Conservation (phyloP, 768 basidiomycete species). For the Leccinum aurantiacum region DNA sequence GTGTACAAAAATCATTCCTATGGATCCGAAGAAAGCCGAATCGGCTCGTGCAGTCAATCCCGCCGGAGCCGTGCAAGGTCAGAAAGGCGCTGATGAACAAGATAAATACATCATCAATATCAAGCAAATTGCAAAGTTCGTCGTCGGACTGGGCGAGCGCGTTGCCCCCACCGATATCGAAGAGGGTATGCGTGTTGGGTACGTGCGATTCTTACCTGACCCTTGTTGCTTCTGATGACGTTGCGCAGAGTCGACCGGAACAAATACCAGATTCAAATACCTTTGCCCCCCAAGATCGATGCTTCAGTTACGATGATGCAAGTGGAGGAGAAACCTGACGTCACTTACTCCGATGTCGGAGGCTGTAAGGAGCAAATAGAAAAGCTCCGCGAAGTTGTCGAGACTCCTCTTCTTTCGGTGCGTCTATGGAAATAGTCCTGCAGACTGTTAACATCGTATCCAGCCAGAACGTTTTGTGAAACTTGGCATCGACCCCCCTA, state of each 20-base stretch:
- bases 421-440: constrained; percentile 28
- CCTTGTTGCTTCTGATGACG: constrained; percentile 2
- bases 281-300: constrained; percentile 97
- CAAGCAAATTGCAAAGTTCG: constrained; percentile 99
- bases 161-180: constrained; percentile 98
- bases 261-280: constrained; percentile 99
- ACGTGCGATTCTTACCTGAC: constrained; percentile 29
- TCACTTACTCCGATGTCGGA: constrained; percentile 96
- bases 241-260: constrained; percentile 81
- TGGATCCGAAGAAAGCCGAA: constrained; percentile 74
- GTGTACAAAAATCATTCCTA: constrained; percentile 96
- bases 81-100: constrained; percentile 97
- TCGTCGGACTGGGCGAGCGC: constrained; percentile 94
- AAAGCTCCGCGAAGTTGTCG: constrained; percentile 97
- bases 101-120: constrained; percentile 99
- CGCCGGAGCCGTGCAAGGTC: constrained; percentile 73
- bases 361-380: constrained; percentile 99
- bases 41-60: constrained; percentile 79
- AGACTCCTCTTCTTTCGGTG: constrained; percentile 91
- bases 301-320: constrained; percentile 99
- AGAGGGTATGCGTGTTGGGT: constrained; percentile 99
- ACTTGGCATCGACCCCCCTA: constrained; percentile 98
- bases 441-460: constrained; percentile 18
- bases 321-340: constrained; percentile 97
- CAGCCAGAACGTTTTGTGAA: constrained; percentile 99